These are phyloP conservation scores for Sugiyamaella marilandica DNA, from an alignment of 805 yeast species.

Conservation along the genomic window DNA sequence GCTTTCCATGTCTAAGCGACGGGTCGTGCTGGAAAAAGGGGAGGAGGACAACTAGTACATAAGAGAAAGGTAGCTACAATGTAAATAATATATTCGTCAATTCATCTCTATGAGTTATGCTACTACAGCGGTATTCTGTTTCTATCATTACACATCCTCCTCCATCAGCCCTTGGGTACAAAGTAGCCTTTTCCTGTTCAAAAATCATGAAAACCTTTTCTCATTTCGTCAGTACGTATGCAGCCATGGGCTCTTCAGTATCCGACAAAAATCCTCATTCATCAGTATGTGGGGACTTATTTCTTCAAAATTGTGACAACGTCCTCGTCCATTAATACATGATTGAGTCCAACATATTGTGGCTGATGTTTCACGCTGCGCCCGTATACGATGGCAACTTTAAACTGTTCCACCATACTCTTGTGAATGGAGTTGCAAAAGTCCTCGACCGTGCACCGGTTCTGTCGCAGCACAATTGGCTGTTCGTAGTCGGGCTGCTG, in stretches of 20 bases:
- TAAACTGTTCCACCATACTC: constrained; percentile 87
- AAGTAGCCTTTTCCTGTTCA: neutral
- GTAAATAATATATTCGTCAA: neutral
- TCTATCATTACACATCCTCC: no score
- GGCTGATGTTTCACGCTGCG: constrained; percentile 95
- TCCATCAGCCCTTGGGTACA: no score
- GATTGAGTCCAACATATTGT: constrained; percentile 86
- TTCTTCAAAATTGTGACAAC: constrained; percentile 91
- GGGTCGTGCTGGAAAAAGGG: neutral
- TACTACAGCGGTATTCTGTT: no score
- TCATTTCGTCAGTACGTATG: neutral
- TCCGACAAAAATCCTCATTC: neutral
- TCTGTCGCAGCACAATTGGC: constrained; percentile 86
- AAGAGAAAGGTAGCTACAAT: neutral
- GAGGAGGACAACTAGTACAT: no score
- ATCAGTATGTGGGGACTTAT: constrained; percentile 11
- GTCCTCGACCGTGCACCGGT: constrained; percentile 83
- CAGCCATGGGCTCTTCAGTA: neutral
- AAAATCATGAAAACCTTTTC: neutral
- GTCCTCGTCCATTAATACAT: constrained; percentile 87
- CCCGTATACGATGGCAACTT: constrained; percentile 90
- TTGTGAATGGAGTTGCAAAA: constrained; percentile 96
- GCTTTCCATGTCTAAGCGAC: neutral
- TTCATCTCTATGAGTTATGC: neutral
- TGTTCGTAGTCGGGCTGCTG: constrained; percentile 87